These are phyloP conservation scores for Mucor piriformis DNA, from an alignment of 371 early-diverging fungal genomes.

Conservation along the genomic window DNA sequence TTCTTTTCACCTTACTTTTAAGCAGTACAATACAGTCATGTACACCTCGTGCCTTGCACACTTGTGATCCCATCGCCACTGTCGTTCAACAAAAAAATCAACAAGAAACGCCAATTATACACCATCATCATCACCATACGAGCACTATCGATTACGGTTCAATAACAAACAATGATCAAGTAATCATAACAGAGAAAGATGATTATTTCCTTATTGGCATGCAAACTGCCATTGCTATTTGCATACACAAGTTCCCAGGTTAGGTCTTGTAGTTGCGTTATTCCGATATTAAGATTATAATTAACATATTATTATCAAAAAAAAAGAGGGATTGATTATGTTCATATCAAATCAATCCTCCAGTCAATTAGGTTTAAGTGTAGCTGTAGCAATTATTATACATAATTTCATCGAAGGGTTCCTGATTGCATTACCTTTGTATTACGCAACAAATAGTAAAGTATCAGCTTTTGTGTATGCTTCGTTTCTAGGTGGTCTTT, in stretches of 20 bases:
- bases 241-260: conserved; percentile 75
- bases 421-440: conserved; percentile 76
- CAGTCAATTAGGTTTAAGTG: conserved; percentile 66
- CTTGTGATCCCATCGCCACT: conserved; percentile 16
- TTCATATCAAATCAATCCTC: conserved; percentile 71
- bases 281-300: no score
- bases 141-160: background rate
- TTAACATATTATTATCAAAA: background rate
- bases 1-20: conserved; percentile 17
- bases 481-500: conserved; percentile 67
- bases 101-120: background rate
- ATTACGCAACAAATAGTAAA: conserved; percentile 64
- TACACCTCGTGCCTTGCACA: conserved; percentile 31
- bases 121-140: background rate
- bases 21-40: conserved; percentile 17
- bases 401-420: conserved; percentile 87
- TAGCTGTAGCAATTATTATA: conserved; percentile 73
- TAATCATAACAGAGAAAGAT: conserved; percentile 3
- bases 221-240: conserved; percentile 73
- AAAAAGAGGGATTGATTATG: conserved; percentile 75
- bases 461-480: conserved; percentile 65
- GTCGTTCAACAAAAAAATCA: background rate
- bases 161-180: background rate
- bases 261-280: no score
- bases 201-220: conserved; percentile 54